Evolutionary conservation across 257 asterid species (phyloP).

Genomic region (Forsythia viridissima): DNA sequence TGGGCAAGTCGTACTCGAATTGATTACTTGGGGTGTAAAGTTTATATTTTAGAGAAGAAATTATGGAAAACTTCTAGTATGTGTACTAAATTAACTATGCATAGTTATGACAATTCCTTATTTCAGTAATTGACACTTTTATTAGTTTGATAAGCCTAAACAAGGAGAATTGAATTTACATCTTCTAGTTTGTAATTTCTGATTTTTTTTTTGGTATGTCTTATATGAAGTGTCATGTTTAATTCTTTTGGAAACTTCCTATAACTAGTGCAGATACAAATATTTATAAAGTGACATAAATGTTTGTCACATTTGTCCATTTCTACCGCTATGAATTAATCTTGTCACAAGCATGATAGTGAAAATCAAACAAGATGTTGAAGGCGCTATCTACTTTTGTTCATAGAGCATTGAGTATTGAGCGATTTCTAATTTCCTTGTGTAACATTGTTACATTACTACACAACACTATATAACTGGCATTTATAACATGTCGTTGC

Average conservation of each 20-base stretch:
- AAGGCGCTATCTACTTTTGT: background rate
- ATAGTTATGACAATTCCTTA: no score
- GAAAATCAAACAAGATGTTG: background rate
- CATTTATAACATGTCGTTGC: background rate
- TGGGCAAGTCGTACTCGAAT: no score
- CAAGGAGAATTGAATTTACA: background rate
- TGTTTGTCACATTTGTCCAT: background rate
- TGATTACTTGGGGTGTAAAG: no score
- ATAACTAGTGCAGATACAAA: background rate
- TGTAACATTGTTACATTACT: background rate
- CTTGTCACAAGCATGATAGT: background rate
- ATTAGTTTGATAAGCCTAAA: background rate
- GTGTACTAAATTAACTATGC: no score
- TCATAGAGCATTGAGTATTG: background rate
- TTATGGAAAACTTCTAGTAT: no score
- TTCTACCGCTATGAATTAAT: background rate
- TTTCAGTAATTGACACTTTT: background rate
- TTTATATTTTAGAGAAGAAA: no score
- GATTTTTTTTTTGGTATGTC: background rate
- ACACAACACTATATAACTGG: background rate
- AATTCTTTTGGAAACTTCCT: background rate
- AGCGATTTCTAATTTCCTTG: background rate
- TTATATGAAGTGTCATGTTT: background rate
- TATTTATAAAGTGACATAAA: background rate
- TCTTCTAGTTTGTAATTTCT: background rate